Evolutionary conservation across 2,329 filamentous ascomycete genomes (phyloP), one percentile per base, ranked within the genome.

Genomic region (Thelonectria blattea): DNA sequence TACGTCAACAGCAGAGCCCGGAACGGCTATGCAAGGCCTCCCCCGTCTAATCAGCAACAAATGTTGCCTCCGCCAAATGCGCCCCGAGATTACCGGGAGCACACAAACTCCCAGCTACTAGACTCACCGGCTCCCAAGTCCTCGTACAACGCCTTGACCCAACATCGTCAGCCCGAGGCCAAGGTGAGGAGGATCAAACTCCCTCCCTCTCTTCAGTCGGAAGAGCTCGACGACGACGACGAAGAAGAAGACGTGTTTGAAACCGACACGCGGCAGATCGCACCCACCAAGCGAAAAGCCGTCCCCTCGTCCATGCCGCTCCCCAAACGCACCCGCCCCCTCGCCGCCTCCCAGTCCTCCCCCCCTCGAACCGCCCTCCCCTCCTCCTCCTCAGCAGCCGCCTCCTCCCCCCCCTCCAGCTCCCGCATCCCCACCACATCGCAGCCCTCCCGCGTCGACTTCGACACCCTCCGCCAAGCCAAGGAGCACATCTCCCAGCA

Each of bases 241-340:
- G 71, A 74, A 0, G 65, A 67, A 3, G 70, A 68, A 7, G 67
- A 70, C 34, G 11, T 24, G 1, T 76, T 76, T 56, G 67, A 76
- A 51, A 70, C 63, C 4, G 73, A 75, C 37, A 56, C 48, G 14
- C 70, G 74, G 55, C 27, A 64, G 47, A 54, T 72, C 60, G 59
- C 71, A 65, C 53, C 71, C 64, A 47, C 67, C 58, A 63, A 69
- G 50, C 63, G 66, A 52, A 59, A 64, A 47, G 39, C 50, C 63
- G 58, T 49, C 39, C 41, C 17, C 41, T 50, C 56, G 43, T 42
- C 51, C 24, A 60, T 65, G 56, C 58, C 62, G 17, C 58, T 61
- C 14, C 59, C 54, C 27, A 67, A 63, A 47, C 62, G 64, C 12
- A 43, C 59, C 20, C 59, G 59, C 18, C 27, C 60, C 37, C 3